Evolutionary conservation across 1,284 basidiomycete species (phyloP).

Genomic region (Thelephora terrestris): DNA sequence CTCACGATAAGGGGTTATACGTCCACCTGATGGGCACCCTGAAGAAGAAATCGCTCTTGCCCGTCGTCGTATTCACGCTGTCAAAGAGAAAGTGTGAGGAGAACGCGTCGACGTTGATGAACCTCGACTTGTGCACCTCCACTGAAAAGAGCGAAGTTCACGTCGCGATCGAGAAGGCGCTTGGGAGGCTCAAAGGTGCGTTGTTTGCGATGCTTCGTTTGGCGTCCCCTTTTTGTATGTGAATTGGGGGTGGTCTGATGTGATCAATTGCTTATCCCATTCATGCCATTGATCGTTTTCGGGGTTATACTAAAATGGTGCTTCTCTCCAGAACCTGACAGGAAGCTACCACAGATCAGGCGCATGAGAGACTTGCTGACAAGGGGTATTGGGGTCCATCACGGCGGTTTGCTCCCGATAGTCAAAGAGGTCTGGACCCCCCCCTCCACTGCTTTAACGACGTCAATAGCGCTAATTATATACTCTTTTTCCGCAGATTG

Average conservation of each 20-base stretch:
- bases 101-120: conserved; percentile 84
- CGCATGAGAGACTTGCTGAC: conserved; percentile 87
- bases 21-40: conserved; percentile 87
- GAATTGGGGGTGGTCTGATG: too few species aligned
- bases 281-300: not conserved
- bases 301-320: not conserved
- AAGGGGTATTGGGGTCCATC: conserved; percentile 95
- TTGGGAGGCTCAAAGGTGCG: conserved; percentile 84
- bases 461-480: not conserved
- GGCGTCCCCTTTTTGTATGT: not conserved
- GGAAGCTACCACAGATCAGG: conserved; percentile 89
- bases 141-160: conserved; percentile 96
- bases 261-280: too few species aligned
- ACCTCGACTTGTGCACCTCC: conserved; percentile 80
- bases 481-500: conserved; percentile 50
- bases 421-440: conserved; percentile 77
- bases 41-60: conserved; percentile 79
- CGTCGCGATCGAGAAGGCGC: conserved; percentile 85
- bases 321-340: conserved; percentile 65
- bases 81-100: conserved; percentile 97
- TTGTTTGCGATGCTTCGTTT: conserved; percentile 2
- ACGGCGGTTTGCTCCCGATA: conserved; percentile 92
- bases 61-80: conserved; percentile 95
- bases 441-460: not conserved
- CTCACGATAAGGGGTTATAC: conserved; percentile 88